Evolutionary conservation across 2,329 filamentous ascomycete genomes (phyloP), one percentile per base, ranked within the genome.

Genomic region (Trichophyton schoenleinii): DNA sequence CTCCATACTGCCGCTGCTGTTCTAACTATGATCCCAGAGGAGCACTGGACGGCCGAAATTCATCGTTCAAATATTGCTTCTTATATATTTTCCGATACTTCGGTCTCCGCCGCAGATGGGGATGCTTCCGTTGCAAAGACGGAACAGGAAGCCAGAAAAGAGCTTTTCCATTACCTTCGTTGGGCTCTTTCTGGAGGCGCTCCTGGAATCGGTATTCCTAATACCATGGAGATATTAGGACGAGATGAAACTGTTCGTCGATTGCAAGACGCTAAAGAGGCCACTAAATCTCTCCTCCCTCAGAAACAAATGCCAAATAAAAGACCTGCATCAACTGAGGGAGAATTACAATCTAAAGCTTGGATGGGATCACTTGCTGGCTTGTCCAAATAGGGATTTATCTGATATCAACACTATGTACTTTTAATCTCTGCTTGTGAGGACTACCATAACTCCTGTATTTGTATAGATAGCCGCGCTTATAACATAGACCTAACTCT

Each of bases 161-260:
- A 79, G 58, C 65, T 84, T 3, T 80, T 83, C 70, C 72, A 78
- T 61, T 83, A 81, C 66, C 71, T 86, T 60, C 77, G 83, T 59
- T 81, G 81, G 77, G 81, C 80, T 1, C 64, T 86, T 25, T 75
- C 77, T 1, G 80, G 75, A 46, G 81, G 80, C 1, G 72, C 73
- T 20, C 75, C 78, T 8, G 83, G 83, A 0, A 82, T 83, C 0
- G 74, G 77, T 15, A 77, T 82, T 8, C 77, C 78, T 0, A 74
- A 78, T 44, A 78, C 78, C 1, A 81, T 86, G 80, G 73, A 69
- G 11, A 76, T 84, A 20, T 68, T 86, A 22, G 83, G 83, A 0
- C 77, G 76, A 55, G 72, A 78, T 2, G 80, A 83, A 67, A 78
- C 76, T 8, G 64, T 81, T 20, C 68, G 70, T 57, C 72, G 81